Evolutionary conservation across 257 asterid species (phyloP).

Genomic region (Fraxinus anomala): DNA sequence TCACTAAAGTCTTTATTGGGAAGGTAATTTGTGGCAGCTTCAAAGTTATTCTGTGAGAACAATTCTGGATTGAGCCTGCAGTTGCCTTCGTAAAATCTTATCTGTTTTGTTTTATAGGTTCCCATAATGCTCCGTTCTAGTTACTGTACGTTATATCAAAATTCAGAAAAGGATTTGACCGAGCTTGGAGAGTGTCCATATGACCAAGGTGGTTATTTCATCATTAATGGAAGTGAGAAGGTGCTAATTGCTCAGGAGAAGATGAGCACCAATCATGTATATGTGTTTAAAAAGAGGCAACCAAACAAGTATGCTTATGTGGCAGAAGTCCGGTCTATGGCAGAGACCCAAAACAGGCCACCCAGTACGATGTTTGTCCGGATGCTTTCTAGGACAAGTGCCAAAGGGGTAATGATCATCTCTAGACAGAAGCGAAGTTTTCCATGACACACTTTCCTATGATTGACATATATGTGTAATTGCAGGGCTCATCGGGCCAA

Average conservation of each 20-base stretch:
- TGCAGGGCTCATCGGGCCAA: slow-evolving; percentile 98
- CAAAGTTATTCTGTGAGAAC: not conserved
- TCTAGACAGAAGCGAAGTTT: not conserved
- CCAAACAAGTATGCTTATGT: slow-evolving; percentile 97
- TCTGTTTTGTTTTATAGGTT: slow-evolving; percentile 49
- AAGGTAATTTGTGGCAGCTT: slow-evolving; percentile 54
- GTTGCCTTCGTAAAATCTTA: slow-evolving; percentile 13
- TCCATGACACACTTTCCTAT: not conserved
- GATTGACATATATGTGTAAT: slow-evolving; percentile 14
- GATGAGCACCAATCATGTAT: slow-evolving; percentile 99
- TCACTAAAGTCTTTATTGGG: slow-evolving; percentile 94
- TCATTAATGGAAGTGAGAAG: slow-evolving; percentile 96
- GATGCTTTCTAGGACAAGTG: slow-evolving; percentile 96
- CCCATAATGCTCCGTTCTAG: slow-evolving; percentile 98
- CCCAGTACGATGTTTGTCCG: slow-evolving; percentile 97
- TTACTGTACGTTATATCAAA: slow-evolving; percentile 86
- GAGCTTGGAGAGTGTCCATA: slow-evolving; percentile 98
- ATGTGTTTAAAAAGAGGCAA: slow-evolving; percentile 94
- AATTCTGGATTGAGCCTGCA: slow-evolving; percentile 9
- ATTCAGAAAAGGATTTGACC: slow-evolving; percentile 98
- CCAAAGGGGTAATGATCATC: slow-evolving; percentile 79
- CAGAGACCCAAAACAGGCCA: slow-evolving; percentile 95
- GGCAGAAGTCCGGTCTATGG: slow-evolving; percentile 96
- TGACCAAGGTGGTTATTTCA: slow-evolving; percentile 97
- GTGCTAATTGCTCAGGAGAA: slow-evolving; percentile 98